Base-by-base conservation (phyloP, 345 rosid species). In the Gossypium herbaceum region DNA sequence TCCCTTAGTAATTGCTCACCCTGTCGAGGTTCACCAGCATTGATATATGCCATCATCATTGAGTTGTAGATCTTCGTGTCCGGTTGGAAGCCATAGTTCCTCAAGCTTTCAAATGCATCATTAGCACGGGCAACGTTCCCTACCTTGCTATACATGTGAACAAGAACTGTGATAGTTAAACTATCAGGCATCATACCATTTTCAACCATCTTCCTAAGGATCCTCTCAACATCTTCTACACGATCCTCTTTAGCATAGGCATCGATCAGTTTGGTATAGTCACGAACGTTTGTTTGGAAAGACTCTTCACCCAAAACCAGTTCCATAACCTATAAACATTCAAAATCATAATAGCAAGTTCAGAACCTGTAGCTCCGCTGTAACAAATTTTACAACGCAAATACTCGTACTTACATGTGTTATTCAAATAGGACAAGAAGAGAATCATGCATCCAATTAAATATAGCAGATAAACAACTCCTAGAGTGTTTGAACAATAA, bases 41-140 rank as follows among this genome's bases (percentile, higher is more conserved):
- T 88, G 50, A 85, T 83, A 73, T 83, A 87, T 45, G 91, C 92
- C 93, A 82, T 82, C 81, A 95, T 89, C 98, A 95, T 86, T 9
- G 97, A 82, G 70, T 71, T 75, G 78, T 90, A 91, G 54, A 88
- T 79, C 71, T 82, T 86, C 60, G 67, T 15, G 59, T 90, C 93
- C 12, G 89, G 91, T 15, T 63, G 85, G 86, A 91, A 90, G 20
- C 97, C 98, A 73, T 81, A 82, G 79, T 80, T 80, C 70, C 71
- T 86, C 83, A 87, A 86, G 75, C 76, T 82, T 69, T 89, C 89
- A 65, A 89, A 91, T 75, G 89, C 88, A 80, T 86, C 92, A 44
- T 79, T 78, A 50, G 98, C 94, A 59, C 85, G 90, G 61, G 78
- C 87, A 72, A 91, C 79, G 81, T 89, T 88, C 25, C 97, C 94